A percentile compares a stretch with the other conserved stretches of the same genome.
Conservation (phyloP, 2,329 filamentous ascomycete genomes). For the Pestalotiopsis sp. region DNA sequence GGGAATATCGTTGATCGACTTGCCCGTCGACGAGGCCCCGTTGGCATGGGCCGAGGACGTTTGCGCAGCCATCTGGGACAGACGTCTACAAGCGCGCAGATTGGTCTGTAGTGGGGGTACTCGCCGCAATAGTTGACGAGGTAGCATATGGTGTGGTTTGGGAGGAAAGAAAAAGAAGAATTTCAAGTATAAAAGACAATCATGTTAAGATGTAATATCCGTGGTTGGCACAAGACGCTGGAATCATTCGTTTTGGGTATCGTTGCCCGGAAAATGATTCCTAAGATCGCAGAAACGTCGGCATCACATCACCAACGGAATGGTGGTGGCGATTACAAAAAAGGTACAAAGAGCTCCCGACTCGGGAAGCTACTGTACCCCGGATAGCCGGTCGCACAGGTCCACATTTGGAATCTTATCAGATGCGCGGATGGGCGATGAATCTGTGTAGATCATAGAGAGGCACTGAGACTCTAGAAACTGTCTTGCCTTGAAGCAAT, state of each 20-base stretch:
- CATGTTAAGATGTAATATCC: not conserved
- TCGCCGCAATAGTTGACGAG: constrained; percentile 30
- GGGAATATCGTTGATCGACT: constrained; percentile 56
- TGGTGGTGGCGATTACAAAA: not conserved
- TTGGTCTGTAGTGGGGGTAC: constrained; percentile 21
- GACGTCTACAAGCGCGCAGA: constrained; percentile 16
- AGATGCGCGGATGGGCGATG: not conserved
- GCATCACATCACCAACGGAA: constrained; percentile 2
- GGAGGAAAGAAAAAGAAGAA: not conserved
- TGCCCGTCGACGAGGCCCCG: constrained; percentile 13
- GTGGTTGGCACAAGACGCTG: not conserved
- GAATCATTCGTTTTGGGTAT: not conserved
- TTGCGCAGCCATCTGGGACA: constrained; percentile 35
- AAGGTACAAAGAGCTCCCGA: not conserved
- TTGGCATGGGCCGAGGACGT: constrained; percentile 28
- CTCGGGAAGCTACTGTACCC: constrained; percentile 3
- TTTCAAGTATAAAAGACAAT: not conserved
- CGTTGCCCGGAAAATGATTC: not conserved
- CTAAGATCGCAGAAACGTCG: not conserved
- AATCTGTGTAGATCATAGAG: not conserved
- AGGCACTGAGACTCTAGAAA: not conserved
- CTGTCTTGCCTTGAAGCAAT: not conserved
- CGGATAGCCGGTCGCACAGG: not conserved
- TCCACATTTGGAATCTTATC: not conserved
- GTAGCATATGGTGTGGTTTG: constrained; percentile 34